Evolutionary conservation across 768 basidiomycete species (phyloP).

Genomic region (Serendipita sp.): DNA sequence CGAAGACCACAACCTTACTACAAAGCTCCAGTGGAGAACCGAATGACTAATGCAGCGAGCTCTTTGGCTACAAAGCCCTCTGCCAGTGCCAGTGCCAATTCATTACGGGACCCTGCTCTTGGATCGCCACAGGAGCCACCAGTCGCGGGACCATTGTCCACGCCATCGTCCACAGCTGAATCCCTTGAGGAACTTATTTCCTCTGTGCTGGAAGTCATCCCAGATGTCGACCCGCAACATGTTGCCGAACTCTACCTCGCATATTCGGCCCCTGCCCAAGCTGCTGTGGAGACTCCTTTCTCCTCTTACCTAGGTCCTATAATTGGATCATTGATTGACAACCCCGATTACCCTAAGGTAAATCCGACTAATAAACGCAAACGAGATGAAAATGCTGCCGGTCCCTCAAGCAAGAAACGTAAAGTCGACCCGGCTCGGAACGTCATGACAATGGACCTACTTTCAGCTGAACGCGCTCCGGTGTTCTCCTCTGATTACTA

Average conservation of each 20-base stretch:
- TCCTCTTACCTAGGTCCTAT: conserved; percentile 34
- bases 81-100: too few relatives aligned
- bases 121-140: background rate
- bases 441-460: conserved; percentile 36
- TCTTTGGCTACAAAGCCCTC: background rate
- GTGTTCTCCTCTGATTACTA: conserved; percentile 32
- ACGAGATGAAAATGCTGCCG: conserved; percentile 16
- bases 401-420: conserved; percentile 10
- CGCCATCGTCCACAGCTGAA: background rate
- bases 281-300: conserved; percentile 18
- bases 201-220: conserved; percentile 50
- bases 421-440: conserved; percentile 18
- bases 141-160: background rate
- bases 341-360: conserved; percentile 41
- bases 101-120: background rate
- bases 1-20: too few relatives aligned
- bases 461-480: conserved; percentile 29
- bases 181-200: conserved; percentile 23
- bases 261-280: conserved; percentile 20
- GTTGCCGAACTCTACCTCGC: conserved; percentile 32
- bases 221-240: conserved; percentile 49
- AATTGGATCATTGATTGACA: conserved; percentile 47
- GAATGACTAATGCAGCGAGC: background rate
- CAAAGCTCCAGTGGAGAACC: too few relatives aligned
- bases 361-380: conserved; percentile 22